Evolutionary conservation across 345 rosid genomes (phyloP).

Genomic region (Reutealis trisperma): DNA sequence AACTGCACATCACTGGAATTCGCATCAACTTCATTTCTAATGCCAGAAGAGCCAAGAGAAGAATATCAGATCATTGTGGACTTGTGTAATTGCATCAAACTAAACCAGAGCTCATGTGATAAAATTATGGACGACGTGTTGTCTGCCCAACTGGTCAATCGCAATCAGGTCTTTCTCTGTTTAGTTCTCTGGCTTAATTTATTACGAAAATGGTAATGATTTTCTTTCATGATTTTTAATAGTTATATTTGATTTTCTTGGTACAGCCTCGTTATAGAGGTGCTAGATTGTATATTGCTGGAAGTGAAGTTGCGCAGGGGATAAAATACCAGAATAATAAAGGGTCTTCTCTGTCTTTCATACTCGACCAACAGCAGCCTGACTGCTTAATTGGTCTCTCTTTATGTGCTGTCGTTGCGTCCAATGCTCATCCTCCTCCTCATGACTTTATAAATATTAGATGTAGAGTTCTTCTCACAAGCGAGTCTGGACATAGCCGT

Average conservation of each 20-base stretch:
- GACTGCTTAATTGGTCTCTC: neutral
- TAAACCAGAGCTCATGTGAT: neutral
- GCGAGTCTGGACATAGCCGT: too few species aligned
- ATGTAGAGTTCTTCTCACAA: too few species aligned
- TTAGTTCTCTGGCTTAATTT: neutral
- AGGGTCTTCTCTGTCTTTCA: conserved; percentile 6
- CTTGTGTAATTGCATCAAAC: neutral
- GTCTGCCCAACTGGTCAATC: too few species aligned
- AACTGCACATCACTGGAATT: neutral
- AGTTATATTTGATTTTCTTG: neutral
- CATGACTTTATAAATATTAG: too few species aligned
- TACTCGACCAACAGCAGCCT: neutral
- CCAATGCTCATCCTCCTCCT: neutral
- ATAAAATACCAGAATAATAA: neutral
- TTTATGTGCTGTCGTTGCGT: neutral
- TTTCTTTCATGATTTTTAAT: neutral
- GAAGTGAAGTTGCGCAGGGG: neutral
- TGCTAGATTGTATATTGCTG: neutral
- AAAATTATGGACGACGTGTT: neutral
- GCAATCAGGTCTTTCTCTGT: neutral
- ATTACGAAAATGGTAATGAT: neutral
- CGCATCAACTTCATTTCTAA: neutral
- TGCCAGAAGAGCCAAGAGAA: neutral
- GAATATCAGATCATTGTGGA: too few species aligned
- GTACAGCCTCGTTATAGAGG: too few species aligned